phyloP scores from a whole-genome alignment of 2,329 filamentous ascomycete species.

The Cladophialophora exuberans region DNA sequence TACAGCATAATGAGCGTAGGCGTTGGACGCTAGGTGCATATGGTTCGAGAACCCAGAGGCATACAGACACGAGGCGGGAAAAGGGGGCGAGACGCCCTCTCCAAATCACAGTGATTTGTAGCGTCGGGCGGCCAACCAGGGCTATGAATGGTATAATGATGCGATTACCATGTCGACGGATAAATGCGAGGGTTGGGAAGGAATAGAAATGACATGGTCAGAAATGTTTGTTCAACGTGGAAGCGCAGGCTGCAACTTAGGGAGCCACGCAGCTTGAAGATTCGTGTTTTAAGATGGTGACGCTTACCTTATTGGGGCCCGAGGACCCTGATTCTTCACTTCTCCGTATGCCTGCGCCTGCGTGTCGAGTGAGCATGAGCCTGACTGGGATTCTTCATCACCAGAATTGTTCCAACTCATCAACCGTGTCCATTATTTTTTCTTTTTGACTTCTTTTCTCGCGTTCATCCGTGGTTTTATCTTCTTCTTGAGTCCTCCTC shows the following conservation, averaged over 20 bases:
- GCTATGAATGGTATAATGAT: no score
- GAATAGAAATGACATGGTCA: no score
- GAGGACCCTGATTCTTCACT: slow-evolving; percentile 1
- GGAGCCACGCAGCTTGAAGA: no score
- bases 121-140: no score
- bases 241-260: no score
- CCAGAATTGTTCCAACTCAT: slow-evolving; percentile 17
- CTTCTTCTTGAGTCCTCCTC: slow-evolving; percentile 3
- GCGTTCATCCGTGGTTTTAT: slow-evolving; percentile 11
- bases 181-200: no score
- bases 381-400: not conserved
- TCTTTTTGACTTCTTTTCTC: slow-evolving; percentile 13
- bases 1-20: slow-evolving; percentile 22
- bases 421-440: slow-evolving; percentile 20
- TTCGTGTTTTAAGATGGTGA: slow-evolving; percentile 7
- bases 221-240: no score
- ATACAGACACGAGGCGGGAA: not conserved
- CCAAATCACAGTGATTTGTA: no score
- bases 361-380: slow-evolving; percentile 13
- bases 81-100: not conserved
- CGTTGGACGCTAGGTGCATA: slow-evolving; percentile 13
- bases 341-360: not conserved
- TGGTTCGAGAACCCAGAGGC: not conserved
- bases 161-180: no score
- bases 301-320: slow-evolving; percentile 10